phyloP scores from a whole-genome alignment of 1,284 basidiomycete species.

The Boletus hoseneyae region DNA sequence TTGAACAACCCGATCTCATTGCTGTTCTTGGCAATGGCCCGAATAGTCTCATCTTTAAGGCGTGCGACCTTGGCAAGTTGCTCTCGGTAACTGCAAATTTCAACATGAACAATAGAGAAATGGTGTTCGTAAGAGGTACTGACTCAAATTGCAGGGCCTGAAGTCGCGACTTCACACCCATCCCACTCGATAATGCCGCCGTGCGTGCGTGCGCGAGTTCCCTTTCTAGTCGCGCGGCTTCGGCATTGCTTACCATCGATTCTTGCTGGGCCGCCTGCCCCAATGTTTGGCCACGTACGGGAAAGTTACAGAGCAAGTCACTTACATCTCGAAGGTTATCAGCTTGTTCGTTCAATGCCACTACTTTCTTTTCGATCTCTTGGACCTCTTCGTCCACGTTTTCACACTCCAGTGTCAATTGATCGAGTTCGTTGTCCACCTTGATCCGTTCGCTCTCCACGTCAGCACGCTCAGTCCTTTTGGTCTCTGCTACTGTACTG shows the following conservation, averaged over 20 bases:
- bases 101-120: slow-evolving; percentile 5
- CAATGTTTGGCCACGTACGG: slow-evolving; percentile 5
- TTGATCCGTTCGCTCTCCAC: slow-evolving; percentile 72
- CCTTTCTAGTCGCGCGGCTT: slow-evolving; percentile 61
- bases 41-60: slow-evolving; percentile 70
- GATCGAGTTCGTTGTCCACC: slow-evolving; percentile 77
- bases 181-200: slow-evolving; percentile 71
- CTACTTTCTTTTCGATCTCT: slow-evolving; percentile 67
- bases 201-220: slow-evolving; percentile 68
- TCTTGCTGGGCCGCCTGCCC: slow-evolving; percentile 71
- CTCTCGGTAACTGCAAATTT: slow-evolving; percentile 58
- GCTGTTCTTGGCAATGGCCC: slow-evolving; percentile 77
- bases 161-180: slow-evolving; percentile 73
- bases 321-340: slow-evolving; percentile 74
- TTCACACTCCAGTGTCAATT: slow-evolving; percentile 72
- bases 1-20: slow-evolving; percentile 78
- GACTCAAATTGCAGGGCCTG: slow-evolving; percentile 65
- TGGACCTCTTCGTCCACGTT: slow-evolving; percentile 69
- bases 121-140: slow-evolving; percentile 12
- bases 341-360: slow-evolving; percentile 67
- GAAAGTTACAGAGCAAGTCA: slow-evolving; percentile 13
- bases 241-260: slow-evolving; percentile 55
- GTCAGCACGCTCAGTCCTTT: slow-evolving; percentile 61
- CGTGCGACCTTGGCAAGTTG: slow-evolving; percentile 69
- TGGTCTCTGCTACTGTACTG: slow-evolving; percentile 63